Base-by-base conservation (phyloP, 2,329 filamentous ascomycete species). In the Aspergillus pseudotamarii region DNA sequence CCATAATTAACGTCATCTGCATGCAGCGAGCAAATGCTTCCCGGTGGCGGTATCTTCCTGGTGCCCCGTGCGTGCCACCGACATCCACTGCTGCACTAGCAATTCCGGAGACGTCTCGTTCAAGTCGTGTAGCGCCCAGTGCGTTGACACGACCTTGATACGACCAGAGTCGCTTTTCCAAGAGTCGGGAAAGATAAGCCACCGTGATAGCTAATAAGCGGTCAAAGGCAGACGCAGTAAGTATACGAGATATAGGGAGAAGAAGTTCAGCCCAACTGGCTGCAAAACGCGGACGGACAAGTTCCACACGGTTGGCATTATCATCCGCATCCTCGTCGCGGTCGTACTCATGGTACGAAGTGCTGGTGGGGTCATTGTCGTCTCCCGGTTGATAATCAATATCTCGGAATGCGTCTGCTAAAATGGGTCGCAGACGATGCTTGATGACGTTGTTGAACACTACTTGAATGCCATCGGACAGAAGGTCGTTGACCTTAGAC, bases 341-440 rank as follows among this genome's bases (percentile, higher is more conserved):
- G 10, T 78, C 80, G 19, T 73, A 71, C 4, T 81, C 79, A 11
- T 81, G 75, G 28, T 79, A 84, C 30, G 84, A 80, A 36, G 64
- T 69, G 60, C 68, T 70, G 60, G 69, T 67, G 23, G 72, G 64
- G 38, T 75, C 69, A 12, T 66, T 64, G 48, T 88, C 85, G 64
- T 89, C 85, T 1, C 84, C 84, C 4, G 92, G 82, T 10, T 88
- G 85, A 79, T 99, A 99, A 78, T 97, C 93, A 26, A 92, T 87
- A 72, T 98, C 94, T 50, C 94, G 90, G 84, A 98, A 98, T 0
- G 93, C 89, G 63, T 99, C 94, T 21, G 88, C 86, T 12, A 99
- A 84, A 3, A 97, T 89, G 0, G 93, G 92, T 0, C 94, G 89
- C 16, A 99, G 84, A 12, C 94, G 91, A 2, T 89, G 87, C 74